Evolutionary conservation across 106 monocot species (phyloP).

Genomic region (Dendrobium huoshanense): DNA sequence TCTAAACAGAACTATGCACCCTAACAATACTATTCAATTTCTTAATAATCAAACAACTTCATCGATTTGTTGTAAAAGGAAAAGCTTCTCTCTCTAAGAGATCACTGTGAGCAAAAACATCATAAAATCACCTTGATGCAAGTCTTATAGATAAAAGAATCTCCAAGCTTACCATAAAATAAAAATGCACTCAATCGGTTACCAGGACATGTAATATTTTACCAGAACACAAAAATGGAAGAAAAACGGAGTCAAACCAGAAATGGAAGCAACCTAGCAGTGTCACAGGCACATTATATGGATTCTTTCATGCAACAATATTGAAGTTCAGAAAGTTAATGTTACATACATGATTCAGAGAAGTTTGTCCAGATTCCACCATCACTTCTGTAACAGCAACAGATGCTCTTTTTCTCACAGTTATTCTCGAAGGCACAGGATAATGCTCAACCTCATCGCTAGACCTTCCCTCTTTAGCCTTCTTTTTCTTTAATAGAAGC

Average conservation of each 20-base stretch:
- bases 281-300: not conserved
- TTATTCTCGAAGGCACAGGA: slow-evolving; percentile 78
- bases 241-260: not conserved
- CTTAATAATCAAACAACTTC: not conserved
- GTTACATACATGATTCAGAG: slow-evolving; percentile 42
- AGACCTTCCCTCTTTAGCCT: slow-evolving; percentile 87
- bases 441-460: slow-evolving; percentile 74
- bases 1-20: not conserved
- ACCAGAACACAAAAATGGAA: not conserved
- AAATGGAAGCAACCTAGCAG: not conserved
- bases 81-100: not conserved
- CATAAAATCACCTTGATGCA: not conserved
- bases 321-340: slow-evolving; percentile 9
- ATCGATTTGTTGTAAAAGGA: not conserved
- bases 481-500: slow-evolving; percentile 81
- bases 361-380: slow-evolving; percentile 31
- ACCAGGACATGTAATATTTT: not conserved
- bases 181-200: not conserved
- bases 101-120: not conserved
- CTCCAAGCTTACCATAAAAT: not conserved
- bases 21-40: not conserved
- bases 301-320: not conserved
- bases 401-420: slow-evolving; percentile 56
- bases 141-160: not conserved
- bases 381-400: slow-evolving; percentile 39